Conservation (phyloP, 495 filamentous ascomycete species). For the Opeltia flavorubescens region DNA sequence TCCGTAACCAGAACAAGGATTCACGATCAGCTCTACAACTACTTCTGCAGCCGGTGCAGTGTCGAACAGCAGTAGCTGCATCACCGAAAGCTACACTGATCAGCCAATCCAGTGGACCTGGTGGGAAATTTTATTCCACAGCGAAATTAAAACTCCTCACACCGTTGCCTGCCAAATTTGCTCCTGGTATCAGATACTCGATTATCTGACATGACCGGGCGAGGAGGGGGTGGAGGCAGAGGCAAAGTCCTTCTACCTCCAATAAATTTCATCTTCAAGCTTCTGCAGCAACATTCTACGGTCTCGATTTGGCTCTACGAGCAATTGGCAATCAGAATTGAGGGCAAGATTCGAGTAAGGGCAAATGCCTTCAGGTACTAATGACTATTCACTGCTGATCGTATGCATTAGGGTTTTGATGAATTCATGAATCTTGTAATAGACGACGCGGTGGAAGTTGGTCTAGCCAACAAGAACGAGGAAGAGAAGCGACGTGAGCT, state of each 20-base stretch:
- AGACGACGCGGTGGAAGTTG: constrained; percentile 89
- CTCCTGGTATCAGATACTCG: not conserved
- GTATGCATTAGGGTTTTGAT: constrained; percentile 63
- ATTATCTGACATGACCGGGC: constrained; percentile 54
- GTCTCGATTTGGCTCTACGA: constrained; percentile 96
- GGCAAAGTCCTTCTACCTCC: constrained; percentile 88
- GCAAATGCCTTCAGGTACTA: constrained; percentile 2
- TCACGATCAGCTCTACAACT: too few relatives aligned
- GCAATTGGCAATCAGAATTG: constrained; percentile 82
- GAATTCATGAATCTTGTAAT: constrained; percentile 99
- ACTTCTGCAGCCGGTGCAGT: too few relatives aligned
- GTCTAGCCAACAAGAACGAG: constrained; percentile 65
- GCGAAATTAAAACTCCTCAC: not conserved
- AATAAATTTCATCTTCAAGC: constrained; percentile 97
- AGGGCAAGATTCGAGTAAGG: constrained; percentile 81
- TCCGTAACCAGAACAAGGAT: too few relatives aligned
- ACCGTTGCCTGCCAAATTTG: not conserved
- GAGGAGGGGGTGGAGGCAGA: constrained; percentile 53
- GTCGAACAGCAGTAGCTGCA: too few relatives aligned
- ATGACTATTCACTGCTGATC: not conserved
- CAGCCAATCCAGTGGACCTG: not conserved
- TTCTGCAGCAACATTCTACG: constrained; percentile 73
- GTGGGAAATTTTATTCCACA: not conserved
- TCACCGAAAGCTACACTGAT: too few relatives aligned
- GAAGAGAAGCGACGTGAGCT: constrained; percentile 65